These are phyloP conservation scores for Botryosphaeria dothidea DNA, from an alignment of 2,329 filamentous ascomycete genomes.

Conservation along the genomic window DNA sequence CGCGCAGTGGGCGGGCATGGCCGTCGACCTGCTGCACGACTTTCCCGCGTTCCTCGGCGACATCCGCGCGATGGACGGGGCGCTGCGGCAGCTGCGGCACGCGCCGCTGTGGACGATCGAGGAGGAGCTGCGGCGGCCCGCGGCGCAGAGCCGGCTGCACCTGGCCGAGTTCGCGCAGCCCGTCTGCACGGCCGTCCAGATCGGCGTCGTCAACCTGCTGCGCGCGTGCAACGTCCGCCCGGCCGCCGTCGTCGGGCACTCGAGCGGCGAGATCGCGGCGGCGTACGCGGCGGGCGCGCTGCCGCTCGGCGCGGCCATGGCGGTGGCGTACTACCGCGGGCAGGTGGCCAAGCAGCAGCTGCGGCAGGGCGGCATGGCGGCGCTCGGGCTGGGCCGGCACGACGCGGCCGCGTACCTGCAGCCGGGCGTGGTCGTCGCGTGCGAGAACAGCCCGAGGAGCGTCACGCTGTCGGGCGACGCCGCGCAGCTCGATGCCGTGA, in stretches of 20 bases:
- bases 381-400: background rate
- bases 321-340: conserved; percentile 19
- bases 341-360: conserved; percentile 19
- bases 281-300: conserved; percentile 16
- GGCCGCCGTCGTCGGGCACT: conserved; percentile 17
- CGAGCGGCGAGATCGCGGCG: conserved; percentile 20
- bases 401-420: conserved; percentile 5
- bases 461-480: conserved; percentile 29
- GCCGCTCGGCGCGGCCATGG: conserved; percentile 3
- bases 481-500: conserved; percentile 14
- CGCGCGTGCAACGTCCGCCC: background rate
- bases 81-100: background rate
- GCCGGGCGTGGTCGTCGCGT: conserved; percentile 14
- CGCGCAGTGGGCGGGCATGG: conserved; percentile 7
- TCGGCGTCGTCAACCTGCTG: conserved; percentile 16
- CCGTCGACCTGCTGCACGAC: background rate
- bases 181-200: conserved; percentile 17
- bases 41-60: background rate
- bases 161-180: conserved; percentile 21
- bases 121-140: conserved; percentile 17
- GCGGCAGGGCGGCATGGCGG: conserved; percentile 12
- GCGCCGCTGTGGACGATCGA: background rate
- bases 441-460: conserved; percentile 26
- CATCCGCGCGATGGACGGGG: background rate
- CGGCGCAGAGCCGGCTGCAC: background rate